A percentile compares a stretch with the other conserved stretches of the same genome.
These are phyloP conservation scores for Blastosporella zonata DNA, from an alignment of 1,284 basidiomycete genomes.

Conservation along the genomic window DNA sequence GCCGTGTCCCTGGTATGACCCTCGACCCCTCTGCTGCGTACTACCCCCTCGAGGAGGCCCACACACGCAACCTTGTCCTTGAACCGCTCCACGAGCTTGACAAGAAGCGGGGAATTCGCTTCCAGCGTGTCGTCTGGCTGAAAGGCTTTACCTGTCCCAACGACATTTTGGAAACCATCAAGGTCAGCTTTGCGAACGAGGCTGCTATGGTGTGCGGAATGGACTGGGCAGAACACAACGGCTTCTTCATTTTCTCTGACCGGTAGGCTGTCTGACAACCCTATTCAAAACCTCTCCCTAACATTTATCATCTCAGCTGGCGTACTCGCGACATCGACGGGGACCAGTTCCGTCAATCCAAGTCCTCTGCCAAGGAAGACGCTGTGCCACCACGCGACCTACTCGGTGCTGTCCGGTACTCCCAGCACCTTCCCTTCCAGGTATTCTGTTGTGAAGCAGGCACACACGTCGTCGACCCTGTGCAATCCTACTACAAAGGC, in stretches of 20 bases:
- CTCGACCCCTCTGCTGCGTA: slow-evolving; percentile 82
- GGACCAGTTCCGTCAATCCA: slow-evolving; percentile 93
- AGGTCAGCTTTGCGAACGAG: slow-evolving; percentile 83
- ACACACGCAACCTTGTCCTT: slow-evolving; percentile 86
- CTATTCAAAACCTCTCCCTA: background rate
- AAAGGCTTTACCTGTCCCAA: slow-evolving; percentile 97
- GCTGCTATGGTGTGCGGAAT: slow-evolving; percentile 97
- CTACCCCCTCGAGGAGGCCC: slow-evolving; percentile 91
- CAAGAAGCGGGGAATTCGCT: slow-evolving; percentile 73
- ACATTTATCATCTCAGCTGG: slow-evolving; percentile 56
- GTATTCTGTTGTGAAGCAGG: slow-evolving; percentile 97
- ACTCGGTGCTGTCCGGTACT: slow-evolving; percentile 78
- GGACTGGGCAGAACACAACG: slow-evolving; percentile 97
- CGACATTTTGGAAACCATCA: slow-evolving; percentile 91
- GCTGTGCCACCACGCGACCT: slow-evolving; percentile 87
- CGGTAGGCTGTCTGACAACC: slow-evolving; percentile 48
- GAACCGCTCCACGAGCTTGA: slow-evolving; percentile 87
- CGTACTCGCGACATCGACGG: slow-evolving; percentile 93
- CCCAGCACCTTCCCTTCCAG: slow-evolving; percentile 91
- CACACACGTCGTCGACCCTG: slow-evolving; percentile 91
- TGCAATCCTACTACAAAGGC: slow-evolving; percentile 89
- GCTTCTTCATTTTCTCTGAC: slow-evolving; percentile 95
- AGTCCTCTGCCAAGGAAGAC: slow-evolving; percentile 87
- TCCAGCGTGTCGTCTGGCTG: slow-evolving; percentile 90
- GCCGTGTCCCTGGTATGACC: slow-evolving; percentile 86